Conservation (phyloP, 345 rosid species). For the Linum lewisii region DNA sequence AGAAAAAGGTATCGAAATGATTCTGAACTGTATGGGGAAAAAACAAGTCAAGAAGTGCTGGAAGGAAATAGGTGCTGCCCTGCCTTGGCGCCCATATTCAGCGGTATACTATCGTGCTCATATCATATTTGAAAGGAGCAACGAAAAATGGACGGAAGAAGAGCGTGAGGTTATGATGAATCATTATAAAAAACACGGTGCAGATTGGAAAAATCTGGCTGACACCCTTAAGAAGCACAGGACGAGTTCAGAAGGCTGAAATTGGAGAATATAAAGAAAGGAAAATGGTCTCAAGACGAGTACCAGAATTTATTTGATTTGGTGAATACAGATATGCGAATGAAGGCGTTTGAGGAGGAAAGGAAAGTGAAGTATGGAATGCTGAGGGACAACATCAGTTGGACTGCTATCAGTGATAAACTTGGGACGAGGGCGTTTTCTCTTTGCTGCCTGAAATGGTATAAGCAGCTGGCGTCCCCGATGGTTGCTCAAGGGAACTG, state of each 20-base stretch:
- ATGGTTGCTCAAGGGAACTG: conserved; percentile 59
- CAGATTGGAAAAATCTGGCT: conserved; percentile 53
- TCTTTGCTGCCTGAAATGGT: conserved; percentile 56
- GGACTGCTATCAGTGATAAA: conserved; percentile 56
- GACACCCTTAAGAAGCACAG: conserved; percentile 54
- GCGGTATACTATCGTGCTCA: conserved; percentile 57
- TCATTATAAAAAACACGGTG: conserved; percentile 43
- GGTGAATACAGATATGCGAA: conserved; percentile 50
- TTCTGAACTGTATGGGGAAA: conserved; percentile 35
- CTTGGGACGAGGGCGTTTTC: conserved; percentile 31
- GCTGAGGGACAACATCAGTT: conserved; percentile 60
- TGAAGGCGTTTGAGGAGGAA: conserved; percentile 38
- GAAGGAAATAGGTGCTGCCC: conserved; percentile 54
- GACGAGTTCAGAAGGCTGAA: conserved; percentile 59
- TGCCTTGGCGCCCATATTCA: conserved; percentile 45
- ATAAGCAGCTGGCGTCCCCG: conserved; percentile 42
- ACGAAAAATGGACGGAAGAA: conserved; percentile 47
- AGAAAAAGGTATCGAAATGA: conserved; percentile 49
- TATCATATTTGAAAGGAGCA: conserved; percentile 43
- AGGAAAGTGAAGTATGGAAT: conserved; percentile 56
- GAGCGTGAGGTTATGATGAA: conserved; percentile 39
- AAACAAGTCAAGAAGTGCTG: conserved; percentile 43
- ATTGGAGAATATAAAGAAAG: conserved; percentile 30
- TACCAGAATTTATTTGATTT: conserved; percentile 55
- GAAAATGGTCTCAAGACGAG: conserved; percentile 61